Evolutionary conservation across 2,329 filamentous ascomycete species (phyloP).

Genomic region (Fusarium sp.): DNA sequence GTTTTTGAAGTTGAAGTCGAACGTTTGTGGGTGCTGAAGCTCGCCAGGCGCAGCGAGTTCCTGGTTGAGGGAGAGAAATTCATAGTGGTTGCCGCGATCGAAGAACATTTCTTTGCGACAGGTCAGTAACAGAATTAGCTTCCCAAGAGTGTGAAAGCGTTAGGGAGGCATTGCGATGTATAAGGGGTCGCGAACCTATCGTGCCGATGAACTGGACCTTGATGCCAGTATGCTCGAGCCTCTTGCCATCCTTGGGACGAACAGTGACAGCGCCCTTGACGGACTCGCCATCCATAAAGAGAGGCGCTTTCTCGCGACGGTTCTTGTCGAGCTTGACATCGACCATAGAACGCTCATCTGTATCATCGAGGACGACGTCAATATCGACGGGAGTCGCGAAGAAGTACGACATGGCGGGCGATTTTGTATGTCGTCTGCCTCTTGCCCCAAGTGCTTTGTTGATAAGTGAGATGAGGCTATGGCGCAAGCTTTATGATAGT

Average conservation of each 20-base stretch:
- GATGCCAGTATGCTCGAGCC: conserved; percentile 97
- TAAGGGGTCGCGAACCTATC: conserved; percentile 71
- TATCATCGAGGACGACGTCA: conserved; percentile 95
- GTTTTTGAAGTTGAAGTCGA: conserved; percentile 99
- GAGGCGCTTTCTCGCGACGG: conserved; percentile 92
- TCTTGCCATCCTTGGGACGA: conserved; percentile 96
- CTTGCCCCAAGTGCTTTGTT: not conserved
- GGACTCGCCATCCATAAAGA: conserved; percentile 98
- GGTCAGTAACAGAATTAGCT: not conserved
- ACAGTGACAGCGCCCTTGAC: conserved; percentile 97
- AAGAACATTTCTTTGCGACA: conserved; percentile 93
- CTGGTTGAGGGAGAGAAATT: conserved; percentile 96
- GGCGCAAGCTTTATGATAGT: conserved; percentile 27
- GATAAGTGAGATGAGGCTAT: conserved; percentile 22
- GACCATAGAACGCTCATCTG: conserved; percentile 92
- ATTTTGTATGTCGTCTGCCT: not conserved
- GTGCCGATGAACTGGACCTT: conserved; percentile 99
- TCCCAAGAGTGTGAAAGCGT: conserved; percentile 13
- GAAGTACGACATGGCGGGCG: conserved; percentile 85
- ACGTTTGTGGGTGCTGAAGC: conserved; percentile 97
- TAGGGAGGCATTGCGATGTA: conserved; percentile 10
- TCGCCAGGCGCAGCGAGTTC: conserved; percentile 97
- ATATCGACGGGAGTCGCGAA: conserved; percentile 99
- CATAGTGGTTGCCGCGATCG: conserved; percentile 98
- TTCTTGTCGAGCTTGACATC: conserved; percentile 99